phyloP scores from a whole-genome alignment of 2,329 filamentous ascomycete genomes.

The Colletotrichum zoysiae region DNA sequence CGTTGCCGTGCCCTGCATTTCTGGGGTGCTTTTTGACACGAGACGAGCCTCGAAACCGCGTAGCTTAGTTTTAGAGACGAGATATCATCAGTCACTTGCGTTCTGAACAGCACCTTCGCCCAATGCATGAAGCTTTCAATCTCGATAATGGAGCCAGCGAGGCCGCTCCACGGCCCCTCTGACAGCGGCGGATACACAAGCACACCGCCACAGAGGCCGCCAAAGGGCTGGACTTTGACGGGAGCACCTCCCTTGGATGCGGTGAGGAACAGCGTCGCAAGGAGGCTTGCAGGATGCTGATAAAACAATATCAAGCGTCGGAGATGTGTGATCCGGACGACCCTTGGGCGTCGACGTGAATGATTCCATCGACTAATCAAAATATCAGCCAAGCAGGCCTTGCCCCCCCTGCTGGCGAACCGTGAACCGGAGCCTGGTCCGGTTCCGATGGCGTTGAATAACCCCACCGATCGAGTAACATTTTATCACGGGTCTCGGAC shows the following conservation, averaged over 20 bases:
- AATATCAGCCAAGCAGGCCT: neutral
- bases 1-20: neutral
- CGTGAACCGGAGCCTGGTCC: neutral
- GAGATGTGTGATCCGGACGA: neutral
- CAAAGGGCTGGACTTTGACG: neutral
- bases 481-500: neutral
- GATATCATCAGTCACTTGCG: too few species aligned
- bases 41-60: neutral
- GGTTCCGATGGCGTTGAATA: neutral
- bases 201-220: neutral
- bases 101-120: too few species aligned
- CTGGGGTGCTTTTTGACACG: too few species aligned
- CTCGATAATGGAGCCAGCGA: neutral
- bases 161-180: neutral
- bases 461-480: neutral
- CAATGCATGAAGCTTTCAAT: too few species aligned
- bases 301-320: neutral
- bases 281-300: neutral
- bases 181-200: rapidly evolving
- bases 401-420: neutral
- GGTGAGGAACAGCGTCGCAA: neutral
- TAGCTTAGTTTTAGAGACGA: neutral
- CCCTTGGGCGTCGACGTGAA: neutral
- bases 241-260: neutral
- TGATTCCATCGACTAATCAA: too few species aligned